Evolutionary conservation across 2,329 filamentous ascomycete species (phyloP).

Genomic region (Exophiala aquamarina): DNA sequence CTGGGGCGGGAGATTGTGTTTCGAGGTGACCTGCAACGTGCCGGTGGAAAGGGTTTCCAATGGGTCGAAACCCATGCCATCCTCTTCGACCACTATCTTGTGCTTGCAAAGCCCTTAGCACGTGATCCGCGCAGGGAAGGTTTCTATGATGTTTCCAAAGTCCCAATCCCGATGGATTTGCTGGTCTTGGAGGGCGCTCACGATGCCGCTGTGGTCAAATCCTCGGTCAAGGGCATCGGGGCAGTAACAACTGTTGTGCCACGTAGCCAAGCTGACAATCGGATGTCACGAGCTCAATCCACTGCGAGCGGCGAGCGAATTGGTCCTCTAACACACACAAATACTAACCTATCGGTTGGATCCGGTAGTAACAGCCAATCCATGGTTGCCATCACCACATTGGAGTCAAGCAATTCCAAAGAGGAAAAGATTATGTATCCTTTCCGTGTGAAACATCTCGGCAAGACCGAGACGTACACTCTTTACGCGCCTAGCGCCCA

Average conservation of each 20-base stretch:
- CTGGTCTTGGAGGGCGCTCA: slow-evolving; percentile 88
- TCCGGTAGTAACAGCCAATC: slow-evolving; percentile 54
- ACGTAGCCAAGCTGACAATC: slow-evolving; percentile 45
- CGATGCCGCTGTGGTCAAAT: slow-evolving; percentile 86
- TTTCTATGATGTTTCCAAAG: slow-evolving; percentile 87
- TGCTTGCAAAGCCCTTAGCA: slow-evolving; percentile 70
- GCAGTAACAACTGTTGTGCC: slow-evolving; percentile 62
- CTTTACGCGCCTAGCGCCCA: slow-evolving; percentile 77
- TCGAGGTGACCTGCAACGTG: slow-evolving; percentile 83
- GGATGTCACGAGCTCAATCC: slow-evolving; percentile 52
- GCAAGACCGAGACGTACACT: slow-evolving; percentile 82
- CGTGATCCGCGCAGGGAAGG: slow-evolving; percentile 73
- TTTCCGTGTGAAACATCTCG: slow-evolving; percentile 93
- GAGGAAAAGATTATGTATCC: slow-evolving; percentile 88
- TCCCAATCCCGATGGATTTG: slow-evolving; percentile 95
- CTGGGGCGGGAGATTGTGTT: slow-evolving; percentile 88
- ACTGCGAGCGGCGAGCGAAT: slow-evolving; percentile 46
- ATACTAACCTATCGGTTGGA: slow-evolving; percentile 65
- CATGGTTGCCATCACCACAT: slow-evolving; percentile 46
- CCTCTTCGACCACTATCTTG: slow-evolving; percentile 94
- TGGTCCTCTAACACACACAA: slow-evolving; percentile 61
- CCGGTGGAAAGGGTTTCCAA: slow-evolving; percentile 83
- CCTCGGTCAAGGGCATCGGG: slow-evolving; percentile 67
- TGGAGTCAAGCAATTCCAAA: slow-evolving; percentile 53
- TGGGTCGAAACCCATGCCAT: slow-evolving; percentile 94